Percentiles rank a stretch among this genome's conserved stretches.
These are phyloP conservation scores for Trichoderma sp. DNA, from an alignment of 2,329 filamentous ascomycete genomes.

Conservation along the genomic window DNA sequence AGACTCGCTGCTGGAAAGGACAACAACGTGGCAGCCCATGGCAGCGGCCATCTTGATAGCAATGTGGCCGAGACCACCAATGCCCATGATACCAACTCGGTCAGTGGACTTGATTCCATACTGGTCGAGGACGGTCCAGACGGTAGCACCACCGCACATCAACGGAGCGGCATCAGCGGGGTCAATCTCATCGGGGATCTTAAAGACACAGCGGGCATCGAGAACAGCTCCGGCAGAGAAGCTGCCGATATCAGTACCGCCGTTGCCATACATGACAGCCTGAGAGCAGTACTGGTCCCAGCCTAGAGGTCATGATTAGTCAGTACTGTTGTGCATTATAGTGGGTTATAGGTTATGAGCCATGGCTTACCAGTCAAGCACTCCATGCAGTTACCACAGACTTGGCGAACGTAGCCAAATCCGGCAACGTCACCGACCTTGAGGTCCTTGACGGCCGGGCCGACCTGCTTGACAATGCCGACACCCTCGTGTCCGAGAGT, in stretches of 20 bases:
- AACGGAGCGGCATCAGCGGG: constrained; percentile 60
- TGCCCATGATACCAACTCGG: constrained; percentile 66
- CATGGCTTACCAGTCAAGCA: constrained; percentile 19
- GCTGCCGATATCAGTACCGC: constrained; percentile 37
- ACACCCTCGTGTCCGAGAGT: constrained; percentile 69
- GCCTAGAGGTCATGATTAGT: constrained; percentile 50
- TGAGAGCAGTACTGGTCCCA: constrained; percentile 49
- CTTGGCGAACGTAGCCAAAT: constrained; percentile 48
- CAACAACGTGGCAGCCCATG: constrained; percentile 64
- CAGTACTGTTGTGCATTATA: constrained; percentile 41
- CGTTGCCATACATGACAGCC: constrained; percentile 58
- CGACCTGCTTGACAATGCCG: constrained; percentile 60
- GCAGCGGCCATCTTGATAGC: constrained; percentile 71
- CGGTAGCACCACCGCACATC: constrained; percentile 73
- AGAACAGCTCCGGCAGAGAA: constrained; percentile 41
- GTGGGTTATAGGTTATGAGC: constrained; percentile 51
- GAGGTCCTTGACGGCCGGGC: constrained; percentile 52
- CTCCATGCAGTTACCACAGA: constrained; percentile 19
- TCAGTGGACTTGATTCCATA: constrained; percentile 71
- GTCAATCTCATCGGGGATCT: constrained; percentile 49
- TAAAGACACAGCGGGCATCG: constrained; percentile 52
- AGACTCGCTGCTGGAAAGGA: constrained; percentile 56
- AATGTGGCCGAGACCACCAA: constrained; percentile 73
- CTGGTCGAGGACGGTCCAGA: constrained; percentile 64
- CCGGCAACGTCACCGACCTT: constrained; percentile 66